Evolutionary conservation across 75 land plant species (phyloP).

Genomic region (Azolla pinnata): DNA sequence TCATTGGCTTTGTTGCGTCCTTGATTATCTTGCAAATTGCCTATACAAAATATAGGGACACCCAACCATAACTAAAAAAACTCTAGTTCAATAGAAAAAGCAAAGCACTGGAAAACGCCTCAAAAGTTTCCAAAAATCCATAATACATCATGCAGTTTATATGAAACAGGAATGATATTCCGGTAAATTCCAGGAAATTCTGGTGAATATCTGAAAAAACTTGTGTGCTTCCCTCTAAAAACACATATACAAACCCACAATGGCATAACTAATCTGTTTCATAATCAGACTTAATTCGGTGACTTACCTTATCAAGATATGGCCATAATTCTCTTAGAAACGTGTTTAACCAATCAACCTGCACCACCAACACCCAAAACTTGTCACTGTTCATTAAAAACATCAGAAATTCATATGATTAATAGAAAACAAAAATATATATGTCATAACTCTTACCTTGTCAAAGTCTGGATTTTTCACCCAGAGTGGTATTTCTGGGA

Average conservation of each 20-base stretch:
- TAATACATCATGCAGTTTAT: no score
- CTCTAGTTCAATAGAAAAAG: neutral
- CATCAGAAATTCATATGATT: neutral
- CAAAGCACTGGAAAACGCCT: no score
- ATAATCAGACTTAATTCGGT: neutral
- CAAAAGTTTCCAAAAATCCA: no score
- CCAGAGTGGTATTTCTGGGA: constrained; percentile 81
- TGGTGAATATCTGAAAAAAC: no score
- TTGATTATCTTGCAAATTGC: constrained; percentile 68
- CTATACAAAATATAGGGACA: constrained; percentile 24
- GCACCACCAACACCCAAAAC: constrained; percentile 10
- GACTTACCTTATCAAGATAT: constrained; percentile 69
- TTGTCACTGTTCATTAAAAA: neutral
- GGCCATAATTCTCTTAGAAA: constrained; percentile 76
- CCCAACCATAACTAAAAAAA: neutral
- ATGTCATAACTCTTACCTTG: constrained; percentile 36
- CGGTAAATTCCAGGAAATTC: no score
- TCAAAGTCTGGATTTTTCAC: constrained; percentile 90
- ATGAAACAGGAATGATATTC: no score
- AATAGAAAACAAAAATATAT: neutral
- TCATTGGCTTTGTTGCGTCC: constrained; percentile 56
- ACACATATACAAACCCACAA: no score
- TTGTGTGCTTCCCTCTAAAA: no score
- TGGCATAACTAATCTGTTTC: no score
- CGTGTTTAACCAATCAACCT: constrained; percentile 91